Evolutionary conservation across 1,284 basidiomycete species (phyloP), one percentile per base, ranked within the genome.

Genomic region (Bjerkandera adusta): DNA sequence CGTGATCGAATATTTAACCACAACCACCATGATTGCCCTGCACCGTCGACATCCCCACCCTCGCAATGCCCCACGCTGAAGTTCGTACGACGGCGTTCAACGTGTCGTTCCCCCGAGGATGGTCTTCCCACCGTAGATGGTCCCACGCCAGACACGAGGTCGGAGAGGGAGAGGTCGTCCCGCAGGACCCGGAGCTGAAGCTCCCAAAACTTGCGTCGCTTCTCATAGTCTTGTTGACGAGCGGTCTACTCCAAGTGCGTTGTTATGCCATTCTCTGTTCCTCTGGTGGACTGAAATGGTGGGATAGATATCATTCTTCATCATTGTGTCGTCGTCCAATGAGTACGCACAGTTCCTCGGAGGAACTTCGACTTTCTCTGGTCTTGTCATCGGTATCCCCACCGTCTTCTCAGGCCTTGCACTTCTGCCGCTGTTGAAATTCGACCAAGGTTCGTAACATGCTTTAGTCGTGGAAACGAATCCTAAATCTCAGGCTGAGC

Each of bases 321-420:
- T 85, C 50, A 68, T 84, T 29, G 79, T 87, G 3, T 81, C 85
- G 1, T 82, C 85, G 0, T 77, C 82, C 1, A 79, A 75, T 57
- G 68, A 70, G 41, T 86, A 86, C 57, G 77, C 81, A 0, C 69
- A 77, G 49, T 69, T 77, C 55, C 66, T 87, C 3, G 83, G 83
- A 25, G 85, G 84, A 12, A 73, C 68, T 10, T 69, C 81, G 11
- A 82, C 79, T 0, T 87, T 87, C 57, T 79, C 82, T 26, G 85
- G 85, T 51, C 58, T 87, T 10, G 73, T 79, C 15, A 83, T 86
- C 49, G 85, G 85, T 56, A 83, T 87, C 26, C 80, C 80, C 1
- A 77, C 77, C 4, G 67, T 76, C 0, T 71, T 81, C 48, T 76
- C 80, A n/a, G 80, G 78, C 1, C 50, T 87, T 2, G 65, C 70